phyloP scores from a whole-genome alignment of 805 yeast genomes.

The Ogataea neopini region DNA sequence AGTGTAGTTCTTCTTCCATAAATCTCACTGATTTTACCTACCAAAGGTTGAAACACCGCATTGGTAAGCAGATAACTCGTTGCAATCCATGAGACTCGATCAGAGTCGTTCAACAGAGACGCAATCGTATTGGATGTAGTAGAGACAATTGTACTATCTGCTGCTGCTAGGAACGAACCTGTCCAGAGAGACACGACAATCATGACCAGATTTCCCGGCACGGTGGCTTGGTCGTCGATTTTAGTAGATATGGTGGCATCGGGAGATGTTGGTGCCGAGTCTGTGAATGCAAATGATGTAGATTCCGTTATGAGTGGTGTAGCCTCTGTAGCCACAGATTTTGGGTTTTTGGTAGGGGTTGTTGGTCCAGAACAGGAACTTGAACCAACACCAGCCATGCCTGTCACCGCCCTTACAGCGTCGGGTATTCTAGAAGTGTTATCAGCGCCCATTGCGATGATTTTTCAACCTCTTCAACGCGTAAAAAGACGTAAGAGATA shows the following conservation, averaged over 20 bases:
- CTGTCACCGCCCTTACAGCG: background rate
- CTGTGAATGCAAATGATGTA: background rate
- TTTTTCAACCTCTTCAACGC: too few relatives aligned
- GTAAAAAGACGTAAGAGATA: background rate
- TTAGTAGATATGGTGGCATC: constrained; percentile 6
- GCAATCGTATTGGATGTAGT: constrained; percentile 61
- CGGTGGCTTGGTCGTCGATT: background rate
- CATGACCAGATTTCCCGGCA: constrained; percentile 12
- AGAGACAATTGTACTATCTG: constrained; percentile 63
- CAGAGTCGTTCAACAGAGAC: constrained; percentile 54
- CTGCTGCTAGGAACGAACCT: constrained; percentile 51
- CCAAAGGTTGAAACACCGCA: constrained; percentile 73
- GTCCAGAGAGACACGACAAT: constrained; percentile 41
- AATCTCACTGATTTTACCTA: constrained; percentile 70
- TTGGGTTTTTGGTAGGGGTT: background rate
- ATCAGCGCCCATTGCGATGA: too few relatives aligned
- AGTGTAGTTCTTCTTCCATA: constrained; percentile 53
- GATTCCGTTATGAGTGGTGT: background rate
- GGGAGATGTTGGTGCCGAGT: constrained; percentile 11
- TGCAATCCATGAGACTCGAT: constrained; percentile 66
- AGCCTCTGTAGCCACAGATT: background rate
- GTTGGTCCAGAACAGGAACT: background rate
- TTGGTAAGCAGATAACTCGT: constrained; percentile 68
- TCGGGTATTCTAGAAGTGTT: background rate
- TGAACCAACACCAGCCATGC: background rate